Conservation (phyloP, 2,329 filamentous ascomycete genomes). For the Exophiala viscosa region DNA sequence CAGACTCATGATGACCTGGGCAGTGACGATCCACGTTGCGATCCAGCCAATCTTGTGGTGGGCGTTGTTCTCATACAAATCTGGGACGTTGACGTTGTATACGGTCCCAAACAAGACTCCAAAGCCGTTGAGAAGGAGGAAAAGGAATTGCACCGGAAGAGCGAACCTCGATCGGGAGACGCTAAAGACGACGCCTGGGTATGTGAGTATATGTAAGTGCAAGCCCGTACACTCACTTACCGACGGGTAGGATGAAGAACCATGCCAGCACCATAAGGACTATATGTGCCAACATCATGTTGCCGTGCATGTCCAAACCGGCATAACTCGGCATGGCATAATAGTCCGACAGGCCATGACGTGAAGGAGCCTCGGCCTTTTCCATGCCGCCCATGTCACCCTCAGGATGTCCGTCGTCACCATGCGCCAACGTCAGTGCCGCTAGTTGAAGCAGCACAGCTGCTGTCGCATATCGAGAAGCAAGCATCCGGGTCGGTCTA, state of each 20-base stretch:
- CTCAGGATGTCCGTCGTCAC: conserved; percentile 17
- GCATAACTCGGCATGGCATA: conserved; percentile 41
- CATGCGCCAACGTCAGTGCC: conserved; percentile 21
- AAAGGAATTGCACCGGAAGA: conserved; percentile 64
- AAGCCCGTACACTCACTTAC: conserved; percentile 47
- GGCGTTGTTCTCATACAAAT: conserved; percentile 82
- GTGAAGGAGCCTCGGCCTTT: conserved; percentile 19
- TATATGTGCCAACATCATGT: conserved; percentile 65
- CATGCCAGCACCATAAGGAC: conserved; percentile 66
- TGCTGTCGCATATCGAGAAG: conserved; percentile 19
- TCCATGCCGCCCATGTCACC: conserved; percentile 28
- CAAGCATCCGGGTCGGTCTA: conserved; percentile 17
- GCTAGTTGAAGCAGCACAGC: conserved; percentile 26
- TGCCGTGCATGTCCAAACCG: conserved; percentile 33
- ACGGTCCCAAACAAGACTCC: conserved; percentile 63
- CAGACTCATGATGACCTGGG: conserved; percentile 67
- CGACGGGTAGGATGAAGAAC: conserved; percentile 68
- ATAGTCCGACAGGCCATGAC: conserved; percentile 28
- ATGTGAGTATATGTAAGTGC: conserved; percentile 12
- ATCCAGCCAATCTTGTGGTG: conserved; percentile 88
- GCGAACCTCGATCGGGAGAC: conserved; percentile 73
- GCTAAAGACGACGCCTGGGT: conserved; percentile 76
- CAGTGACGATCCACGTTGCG: conserved; percentile 66
- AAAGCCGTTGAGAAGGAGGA: conserved; percentile 60
- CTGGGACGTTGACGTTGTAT: conserved; percentile 77